Base-by-base conservation (phyloP, 257 asterid genomes). In the Anisodus tanguticus region DNA sequence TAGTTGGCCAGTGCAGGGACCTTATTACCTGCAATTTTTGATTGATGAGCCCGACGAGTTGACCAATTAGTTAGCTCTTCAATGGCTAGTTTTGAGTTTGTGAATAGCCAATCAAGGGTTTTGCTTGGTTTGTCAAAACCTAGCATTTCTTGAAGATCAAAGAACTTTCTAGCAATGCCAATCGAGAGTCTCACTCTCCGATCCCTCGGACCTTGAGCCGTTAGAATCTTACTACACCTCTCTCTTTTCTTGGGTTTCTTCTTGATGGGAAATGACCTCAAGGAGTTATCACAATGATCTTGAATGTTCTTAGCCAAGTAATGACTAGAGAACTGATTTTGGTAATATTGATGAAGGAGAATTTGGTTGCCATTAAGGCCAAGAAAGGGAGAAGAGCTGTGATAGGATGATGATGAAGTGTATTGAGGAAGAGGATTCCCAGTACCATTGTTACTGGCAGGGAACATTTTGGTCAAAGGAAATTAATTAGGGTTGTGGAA, bases 101-200 rank as follows among this genome's bases (percentile, higher is more conserved):
- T 91, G 41, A 95, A 90, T n/a, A 94, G 88, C 99, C 99, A 95
- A 79, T 92, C 97, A 2, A 95, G 91, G 86, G 99, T 95, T 86
- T 92, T 92, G 91, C 99, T 95, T 1, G 99, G 95, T 88, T 91
- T 95, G 82, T 93, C 97, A 45, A 90, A 92, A 51, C 96, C 97
- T 69, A 95, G 87, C 85, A 87, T 88, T 71, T 95, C 98, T 88
- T 95, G 98, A 68, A 95, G 98, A 80, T 93, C 97, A 74, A 95
- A 95, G 90, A 95, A 95, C 91, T 91, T 93, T 2, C 95, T 80
- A 2, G 98, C 98, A 80, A 93, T 90, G 86, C 88, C 92, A 8
- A 93, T 94, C 37, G 99, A 95, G 19, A 95, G 92, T 81, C 99
- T 84, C 4, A 95, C 95, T 43, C 99, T 85, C 85, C 99, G 86